Evolutionary conservation across 805 yeast species (phyloP).

Genomic region (Starmerella tilneyi): DNA sequence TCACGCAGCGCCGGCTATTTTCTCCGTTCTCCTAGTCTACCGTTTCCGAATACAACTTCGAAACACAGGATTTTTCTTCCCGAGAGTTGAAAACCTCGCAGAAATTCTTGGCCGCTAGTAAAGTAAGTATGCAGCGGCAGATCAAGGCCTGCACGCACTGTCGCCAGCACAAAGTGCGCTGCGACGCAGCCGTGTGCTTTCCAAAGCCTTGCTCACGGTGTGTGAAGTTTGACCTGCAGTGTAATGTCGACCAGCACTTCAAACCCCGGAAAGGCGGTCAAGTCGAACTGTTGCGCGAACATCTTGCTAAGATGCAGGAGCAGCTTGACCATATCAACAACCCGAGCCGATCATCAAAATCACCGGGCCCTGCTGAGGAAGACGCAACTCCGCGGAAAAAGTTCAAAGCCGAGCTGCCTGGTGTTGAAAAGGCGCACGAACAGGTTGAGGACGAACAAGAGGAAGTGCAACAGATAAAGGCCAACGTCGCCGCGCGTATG

Average conservation of each 20-base stretch:
- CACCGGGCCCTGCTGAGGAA: conserved; percentile 4
- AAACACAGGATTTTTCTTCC: neutral
- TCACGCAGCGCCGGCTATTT: too few relatives aligned
- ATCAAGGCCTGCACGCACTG: conserved; percentile 91
- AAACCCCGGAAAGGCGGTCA: conserved; percentile 88
- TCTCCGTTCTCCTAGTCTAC: too few relatives aligned
- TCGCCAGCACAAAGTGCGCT: conserved; percentile 85
- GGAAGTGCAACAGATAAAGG: conserved; percentile 15
- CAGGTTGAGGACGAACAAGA: conserved; percentile 9
- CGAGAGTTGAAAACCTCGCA: too few relatives aligned
- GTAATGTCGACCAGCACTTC: conserved; percentile 86
- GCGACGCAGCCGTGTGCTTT: conserved; percentile 76
- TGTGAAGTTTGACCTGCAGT: conserved; percentile 62
- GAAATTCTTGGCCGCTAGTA: too few relatives aligned
- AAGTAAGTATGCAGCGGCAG: conserved; percentile 42
- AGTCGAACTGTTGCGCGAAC: conserved; percentile 70
- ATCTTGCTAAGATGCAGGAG: conserved; percentile 67
- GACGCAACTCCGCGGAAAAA: neutral
- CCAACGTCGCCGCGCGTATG: conserved; percentile 20
- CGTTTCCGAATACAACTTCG: too few relatives aligned
- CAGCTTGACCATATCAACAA: conserved; percentile 51
- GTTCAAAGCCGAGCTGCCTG: neutral
- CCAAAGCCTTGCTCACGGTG: conserved; percentile 80
- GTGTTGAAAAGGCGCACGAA: neutral
- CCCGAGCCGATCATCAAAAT: conserved; percentile 13